Evolutionary conservation across 257 asterid genomes (phyloP).

Genomic region (Handroanthus guayacan): DNA sequence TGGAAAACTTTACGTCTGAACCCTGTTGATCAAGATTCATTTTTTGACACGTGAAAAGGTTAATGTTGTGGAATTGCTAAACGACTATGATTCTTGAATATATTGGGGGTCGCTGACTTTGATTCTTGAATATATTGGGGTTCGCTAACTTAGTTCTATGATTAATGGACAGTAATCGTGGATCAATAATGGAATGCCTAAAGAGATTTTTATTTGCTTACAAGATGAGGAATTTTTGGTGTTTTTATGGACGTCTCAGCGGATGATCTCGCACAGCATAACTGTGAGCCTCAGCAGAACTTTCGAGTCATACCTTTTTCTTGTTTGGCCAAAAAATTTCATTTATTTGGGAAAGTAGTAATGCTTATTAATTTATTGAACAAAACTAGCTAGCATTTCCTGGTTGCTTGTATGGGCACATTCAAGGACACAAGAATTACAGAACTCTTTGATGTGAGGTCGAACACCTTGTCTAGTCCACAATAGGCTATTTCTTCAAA

Average conservation of each 20-base stretch:
- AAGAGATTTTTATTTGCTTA: not conserved
- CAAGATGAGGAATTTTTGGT: not conserved
- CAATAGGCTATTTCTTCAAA: no score
- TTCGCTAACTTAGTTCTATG: not conserved
- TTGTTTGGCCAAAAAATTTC: no score
- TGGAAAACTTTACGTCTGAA: not conserved
- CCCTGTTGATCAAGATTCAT: not conserved
- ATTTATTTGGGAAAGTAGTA: no score
- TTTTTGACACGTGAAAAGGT: not conserved
- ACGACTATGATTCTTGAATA: not conserved
- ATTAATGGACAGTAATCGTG: not conserved
- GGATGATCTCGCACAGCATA: not conserved
- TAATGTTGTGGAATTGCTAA: not conserved
- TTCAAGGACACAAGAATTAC: no score
- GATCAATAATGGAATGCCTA: not conserved
- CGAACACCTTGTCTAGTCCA: no score
- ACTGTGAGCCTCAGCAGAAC: no score
- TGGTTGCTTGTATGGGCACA: not conserved
- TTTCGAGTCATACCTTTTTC: no score
- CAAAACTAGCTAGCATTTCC: not conserved
- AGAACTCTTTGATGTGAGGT: no score
- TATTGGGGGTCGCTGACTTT: not conserved
- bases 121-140: conserved; percentile 3
- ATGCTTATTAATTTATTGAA: not conserved
- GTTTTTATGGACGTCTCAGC: not conserved